Percentiles rank a stretch among this genome's conserved stretches.
Evolutionary conservation across 176 grass and related monocot genomes (phyloP).

Genomic region (Raddia distichophylla): DNA sequence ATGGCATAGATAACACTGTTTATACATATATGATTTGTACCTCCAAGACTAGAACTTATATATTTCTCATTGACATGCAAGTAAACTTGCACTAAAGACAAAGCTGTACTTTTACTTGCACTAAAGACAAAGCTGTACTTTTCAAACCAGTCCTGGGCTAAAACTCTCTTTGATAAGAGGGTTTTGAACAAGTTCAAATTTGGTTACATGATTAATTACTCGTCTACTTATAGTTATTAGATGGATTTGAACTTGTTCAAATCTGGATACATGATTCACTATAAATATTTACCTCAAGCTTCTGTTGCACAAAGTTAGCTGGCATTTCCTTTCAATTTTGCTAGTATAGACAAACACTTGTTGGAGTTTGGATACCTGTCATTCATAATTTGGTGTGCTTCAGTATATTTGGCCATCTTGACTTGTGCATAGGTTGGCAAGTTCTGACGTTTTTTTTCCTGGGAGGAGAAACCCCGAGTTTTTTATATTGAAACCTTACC

Average conservation of each 20-base stretch:
- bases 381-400: background rate
- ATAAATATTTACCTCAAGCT: background rate
- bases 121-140: background rate
- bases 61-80: background rate
- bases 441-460: background rate
- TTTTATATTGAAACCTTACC: background rate
- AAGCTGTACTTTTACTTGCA: too few species aligned
- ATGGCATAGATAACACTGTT: background rate
- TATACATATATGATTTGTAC: background rate
- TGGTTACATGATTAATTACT: slow-evolving; percentile 18
- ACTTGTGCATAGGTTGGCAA: background rate
- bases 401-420: background rate
- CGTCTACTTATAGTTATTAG: slow-evolving; percentile 4
- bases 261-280: background rate
- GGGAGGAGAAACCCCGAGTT: background rate
- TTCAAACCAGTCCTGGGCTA: background rate
- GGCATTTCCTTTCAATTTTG: background rate
- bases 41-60: background rate
- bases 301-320: background rate
- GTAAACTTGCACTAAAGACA: background rate
- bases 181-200: background rate
- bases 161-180: background rate
- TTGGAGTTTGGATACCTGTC: background rate
- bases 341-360: background rate
- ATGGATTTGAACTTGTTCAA: slow-evolving; percentile 11